Base-by-base conservation (phyloP, 495 filamentous ascomycete genomes). In the Recurvomyces mirabilis region DNA sequence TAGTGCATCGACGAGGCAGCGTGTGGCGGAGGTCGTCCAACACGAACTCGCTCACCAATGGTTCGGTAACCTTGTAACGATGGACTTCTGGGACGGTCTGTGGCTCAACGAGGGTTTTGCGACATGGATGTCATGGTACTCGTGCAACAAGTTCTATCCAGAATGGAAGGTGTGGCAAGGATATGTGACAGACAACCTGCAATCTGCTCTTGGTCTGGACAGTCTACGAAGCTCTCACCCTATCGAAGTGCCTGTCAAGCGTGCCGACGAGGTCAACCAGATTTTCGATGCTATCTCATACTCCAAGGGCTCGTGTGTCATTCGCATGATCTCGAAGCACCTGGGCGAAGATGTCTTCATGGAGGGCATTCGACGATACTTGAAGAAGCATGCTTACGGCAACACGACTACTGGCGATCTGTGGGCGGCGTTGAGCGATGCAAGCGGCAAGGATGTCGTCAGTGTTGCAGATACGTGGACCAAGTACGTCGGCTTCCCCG, bases 71-170 rank as follows among this genome's bases (percentile, higher is more conserved):
- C 69, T 98, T 46, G 91, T 98, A 33, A 98, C 91, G 30, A 98
- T 98, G 91, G 89, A 95, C 63, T 98, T 91, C 75, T 98, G 91
- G 91, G 88, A 95, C 64, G 89, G 87, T 23, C 68, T 98, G 22
- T 98, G 91, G 91, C 78, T 98, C 47, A 96, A 96, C 61, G 91
- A 98, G 65, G 89, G 89, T 19, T 96, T 96, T 60, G 91, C 91
- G 23, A 95, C 91, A 19, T 98, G 91, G 93, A 66, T 66, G 62
- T 62, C 57, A 31, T 75, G 76, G 80, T 81, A 80, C 63, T 79
- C 82, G 20, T 81, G 77, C 70, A 82, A 84, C 59, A 66, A 70
- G 46, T 93, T 98, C 71, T 95, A 87, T 66, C 91, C 89, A 2
- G 88, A 95, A 60, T 95, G 91, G 89, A 94, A 94, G 65, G 86